phyloP scores from a whole-genome alignment of 2,329 filamentous ascomycete species.

The Sphaerulina populicola region DNA sequence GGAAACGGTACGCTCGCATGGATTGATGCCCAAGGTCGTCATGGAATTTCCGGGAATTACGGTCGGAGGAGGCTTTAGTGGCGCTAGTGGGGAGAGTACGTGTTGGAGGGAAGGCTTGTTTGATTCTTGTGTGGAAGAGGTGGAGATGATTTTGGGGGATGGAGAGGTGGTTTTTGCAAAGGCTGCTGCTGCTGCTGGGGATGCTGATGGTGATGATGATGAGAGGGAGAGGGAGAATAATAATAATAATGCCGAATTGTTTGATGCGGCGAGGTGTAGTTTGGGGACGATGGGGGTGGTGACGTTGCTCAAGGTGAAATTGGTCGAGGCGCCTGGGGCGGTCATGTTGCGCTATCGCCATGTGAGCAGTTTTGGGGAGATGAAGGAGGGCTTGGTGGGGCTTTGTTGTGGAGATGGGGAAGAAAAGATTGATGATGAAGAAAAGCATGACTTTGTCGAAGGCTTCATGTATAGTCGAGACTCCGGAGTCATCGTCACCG shows the following conservation, averaged over 20 bases:
- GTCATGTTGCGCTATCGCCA: slow-evolving; percentile 44
- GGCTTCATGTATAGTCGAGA: slow-evolving; percentile 41
- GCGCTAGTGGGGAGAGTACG: slow-evolving; percentile 58
- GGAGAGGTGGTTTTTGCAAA: slow-evolving; percentile 49
- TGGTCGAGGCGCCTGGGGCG: slow-evolving; percentile 39
- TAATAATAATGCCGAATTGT: slow-evolving; percentile 49
- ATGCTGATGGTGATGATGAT: slow-evolving; percentile 49
- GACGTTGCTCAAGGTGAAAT: slow-evolving; percentile 46
- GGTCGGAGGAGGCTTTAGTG: slow-evolving; percentile 56
- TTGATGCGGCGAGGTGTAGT: slow-evolving; percentile 55
- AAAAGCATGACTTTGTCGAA: slow-evolving; percentile 45
- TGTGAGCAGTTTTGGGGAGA: slow-evolving; percentile 34
- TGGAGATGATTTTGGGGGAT: slow-evolving; percentile 56
- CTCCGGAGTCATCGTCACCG: slow-evolving; percentile 38
- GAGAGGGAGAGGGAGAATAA: slow-evolving; percentile 48
- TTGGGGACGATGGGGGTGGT: slow-evolving; percentile 60
- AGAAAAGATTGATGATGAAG: slow-evolving; percentile 17
- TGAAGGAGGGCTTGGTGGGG: slow-evolving; percentile 32
- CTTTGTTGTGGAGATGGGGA: not conserved
- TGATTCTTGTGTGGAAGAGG: slow-evolving; percentile 51
- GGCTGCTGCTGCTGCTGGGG: slow-evolving; percentile 42
- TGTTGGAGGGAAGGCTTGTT: slow-evolving; percentile 59
- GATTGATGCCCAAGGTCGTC: slow-evolving; percentile 56
- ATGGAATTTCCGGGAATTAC: slow-evolving; percentile 67
- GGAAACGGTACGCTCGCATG: too few species aligned